Conservation (phyloP, 805 yeast genomes). For the Suhomyces sp. region DNA sequence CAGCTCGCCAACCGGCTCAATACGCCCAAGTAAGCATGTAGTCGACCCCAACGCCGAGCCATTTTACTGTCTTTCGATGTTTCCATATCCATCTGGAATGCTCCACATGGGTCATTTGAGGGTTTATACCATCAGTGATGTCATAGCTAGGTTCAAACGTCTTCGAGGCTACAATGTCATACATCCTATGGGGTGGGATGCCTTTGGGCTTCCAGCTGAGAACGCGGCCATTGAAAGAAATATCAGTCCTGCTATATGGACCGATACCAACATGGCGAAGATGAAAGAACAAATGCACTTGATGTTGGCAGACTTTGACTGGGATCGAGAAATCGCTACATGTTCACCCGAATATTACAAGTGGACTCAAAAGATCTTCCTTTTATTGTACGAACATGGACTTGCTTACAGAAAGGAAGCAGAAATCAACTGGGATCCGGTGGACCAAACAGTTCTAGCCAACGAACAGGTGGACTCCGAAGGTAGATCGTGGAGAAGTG, state of each 20-base stretch:
- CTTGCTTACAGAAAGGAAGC: conserved; percentile 84
- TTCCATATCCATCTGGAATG: conserved; percentile 94
- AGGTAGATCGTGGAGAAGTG: conserved; percentile 96
- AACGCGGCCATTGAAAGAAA: conserved; percentile 92
- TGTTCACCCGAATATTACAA: conserved; percentile 84
- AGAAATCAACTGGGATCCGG: conserved; percentile 96
- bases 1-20: conserved; percentile 27
- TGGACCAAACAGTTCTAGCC: conserved; percentile 91
- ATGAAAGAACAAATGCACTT: conserved; percentile 80
- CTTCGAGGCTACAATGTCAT: conserved; percentile 74
- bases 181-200: conserved; percentile 99
- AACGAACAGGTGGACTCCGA: conserved; percentile 91
- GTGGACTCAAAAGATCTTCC: conserved; percentile 87
- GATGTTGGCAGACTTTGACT: conserved; percentile 86
- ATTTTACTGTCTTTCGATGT: conserved; percentile 78
- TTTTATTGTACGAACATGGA: conserved; percentile 68
- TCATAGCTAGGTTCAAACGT: conserved; percentile 71
- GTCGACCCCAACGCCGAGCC: conserved; percentile 18
- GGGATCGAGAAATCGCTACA: conserved; percentile 88
- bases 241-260: conserved; percentile 81
- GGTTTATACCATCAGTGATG: conserved; percentile 89
- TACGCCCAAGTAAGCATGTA: conserved; percentile 34
- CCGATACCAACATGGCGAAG: conserved; percentile 68
- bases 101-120: conserved; percentile 93
- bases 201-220: conserved; percentile 97